Evolutionary conservation across 257 asterid genomes (phyloP).

Genomic region (Verbena officinalis): DNA sequence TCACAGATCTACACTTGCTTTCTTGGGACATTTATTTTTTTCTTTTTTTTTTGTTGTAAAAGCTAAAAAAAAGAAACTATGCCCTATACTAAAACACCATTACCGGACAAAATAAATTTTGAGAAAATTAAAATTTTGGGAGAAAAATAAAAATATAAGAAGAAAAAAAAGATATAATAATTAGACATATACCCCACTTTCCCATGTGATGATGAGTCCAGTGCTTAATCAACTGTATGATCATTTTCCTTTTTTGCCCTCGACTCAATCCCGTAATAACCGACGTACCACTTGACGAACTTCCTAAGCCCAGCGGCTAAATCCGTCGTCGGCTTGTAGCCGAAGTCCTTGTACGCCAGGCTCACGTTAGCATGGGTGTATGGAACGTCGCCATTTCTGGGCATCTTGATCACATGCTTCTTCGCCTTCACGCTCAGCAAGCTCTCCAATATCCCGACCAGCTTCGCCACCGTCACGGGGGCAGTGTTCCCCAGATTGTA

Average conservation of each 20-base stretch:
- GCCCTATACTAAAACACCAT: conserved; percentile 42
- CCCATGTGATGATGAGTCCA: conserved; percentile 50
- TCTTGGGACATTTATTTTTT: neutral
- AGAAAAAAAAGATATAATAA: conserved; percentile 22
- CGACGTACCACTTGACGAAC: conserved; percentile 86
- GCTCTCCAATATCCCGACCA: conserved; percentile 77
- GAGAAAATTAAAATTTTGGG: neutral
- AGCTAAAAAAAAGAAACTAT: conserved; percentile 33
- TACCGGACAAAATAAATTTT: conserved; percentile 25
- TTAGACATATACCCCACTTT: conserved; percentile 32
- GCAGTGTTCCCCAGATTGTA: conserved; percentile 90
- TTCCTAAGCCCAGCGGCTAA: conserved; percentile 76
- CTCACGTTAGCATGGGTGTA: conserved; percentile 94
- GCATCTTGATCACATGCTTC: conserved; percentile 80
- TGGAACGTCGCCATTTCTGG: conserved; percentile 96
- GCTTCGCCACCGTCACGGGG: conserved; percentile 88
- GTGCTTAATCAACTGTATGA: conserved; percentile 47
- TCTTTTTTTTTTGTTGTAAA: conserved; percentile 9
- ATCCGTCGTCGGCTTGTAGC: conserved; percentile 92
- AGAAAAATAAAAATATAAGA: neutral
- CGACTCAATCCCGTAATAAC: conserved; percentile 80
- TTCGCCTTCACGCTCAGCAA: conserved; percentile 64
- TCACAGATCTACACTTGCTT: conserved; percentile 54
- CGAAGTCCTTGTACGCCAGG: conserved; percentile 77
- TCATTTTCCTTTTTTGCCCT: conserved; percentile 70